Base-by-base conservation (phyloP, 306 rosid genomes). In the Astragalus membranaceus region DNA sequence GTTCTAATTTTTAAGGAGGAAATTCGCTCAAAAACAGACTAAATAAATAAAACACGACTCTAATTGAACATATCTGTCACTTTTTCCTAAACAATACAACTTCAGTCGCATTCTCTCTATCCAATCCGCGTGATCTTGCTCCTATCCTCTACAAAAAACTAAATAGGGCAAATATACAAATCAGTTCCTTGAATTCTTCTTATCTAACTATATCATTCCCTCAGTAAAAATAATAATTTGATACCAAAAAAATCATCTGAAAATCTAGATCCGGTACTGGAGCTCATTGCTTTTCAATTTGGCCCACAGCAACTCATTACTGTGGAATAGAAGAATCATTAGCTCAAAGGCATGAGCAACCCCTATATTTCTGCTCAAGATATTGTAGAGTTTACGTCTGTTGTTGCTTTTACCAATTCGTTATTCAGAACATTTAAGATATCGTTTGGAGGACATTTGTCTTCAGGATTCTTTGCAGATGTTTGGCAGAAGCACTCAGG, bases 401-500 rank as follows among this genome's bases (percentile, higher is more conserved):
- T 67, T 33, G 43, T 67, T 77, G 78, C 83, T 62, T 79, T 81
- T 73, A 58, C 81, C 69, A 89, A 58, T 80, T 73, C 86, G 52
- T 65, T 50, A 66, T 76, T 51, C 69, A 89, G 78, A 74, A 76
- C 72, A 84, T 85, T 84, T 79, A 89, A 65, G 66, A 82, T 82
- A 74, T 89, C 87, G 58, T 87, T 85, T 49, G 96, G 85, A 57
- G 99, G 99, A 73, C 99, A 95, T 76, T 82, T 86, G 67, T 95
- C 79, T 7, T 79, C 88, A 12, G 88, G 85, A 73, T 85, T 85
- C 84, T 74, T 44, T 0, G 97, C 63, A 59, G 95, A 73, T 67
- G 80, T 79, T 81, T 85, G 87, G 72, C 99, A 95, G 88, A 95
- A 95, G 81, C 99, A 95, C 74, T 95, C 99, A 17, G 96, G 96